A percentile compares a stretch with the other conserved stretches of the same genome.
Conservation (phyloP, 768 basidiomycete genomes). For the Russula compacta region DNA sequence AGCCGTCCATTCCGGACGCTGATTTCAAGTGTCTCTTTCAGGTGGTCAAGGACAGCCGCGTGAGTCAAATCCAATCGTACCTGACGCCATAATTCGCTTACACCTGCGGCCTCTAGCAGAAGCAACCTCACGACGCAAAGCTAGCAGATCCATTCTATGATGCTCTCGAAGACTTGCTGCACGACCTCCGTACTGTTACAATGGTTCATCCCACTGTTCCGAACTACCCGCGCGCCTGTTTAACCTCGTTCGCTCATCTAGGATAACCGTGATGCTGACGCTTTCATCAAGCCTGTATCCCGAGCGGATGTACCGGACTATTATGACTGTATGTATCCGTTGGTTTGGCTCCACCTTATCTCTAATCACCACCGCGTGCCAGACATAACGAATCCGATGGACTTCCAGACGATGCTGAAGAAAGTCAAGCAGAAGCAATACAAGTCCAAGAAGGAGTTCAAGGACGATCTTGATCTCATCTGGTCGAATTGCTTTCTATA, state of each 20-base stretch:
- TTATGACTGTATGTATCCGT: constrained; percentile 59
- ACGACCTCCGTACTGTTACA: constrained; percentile 73
- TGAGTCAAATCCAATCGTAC: constrained; percentile 35
- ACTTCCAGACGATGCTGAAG: constrained; percentile 84
- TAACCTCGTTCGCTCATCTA: constrained; percentile 24
- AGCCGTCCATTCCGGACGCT: constrained; percentile 46
- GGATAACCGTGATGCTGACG: constrained; percentile 86
- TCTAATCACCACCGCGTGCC: not conserved
- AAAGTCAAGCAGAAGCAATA: constrained; percentile 89
- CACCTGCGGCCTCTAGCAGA: constrained; percentile 26
- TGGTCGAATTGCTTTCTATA: constrained; percentile 95
- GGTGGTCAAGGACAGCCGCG: constrained; percentile 82
- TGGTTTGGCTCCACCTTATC: not conserved
- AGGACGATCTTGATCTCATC: constrained; percentile 89
- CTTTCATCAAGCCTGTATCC: constrained; percentile 89
- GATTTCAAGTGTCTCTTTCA: constrained; percentile 78
- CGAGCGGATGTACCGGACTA: constrained; percentile 90
- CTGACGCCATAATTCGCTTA: constrained; percentile 18
- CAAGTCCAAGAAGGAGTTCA: constrained; percentile 91
- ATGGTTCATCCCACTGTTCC: constrained; percentile 40
- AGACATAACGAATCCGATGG: constrained; percentile 97
- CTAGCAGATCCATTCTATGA: constrained; percentile 88
- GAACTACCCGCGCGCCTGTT: constrained; percentile 23
- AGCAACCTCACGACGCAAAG: constrained; percentile 51
- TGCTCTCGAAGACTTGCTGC: constrained; percentile 79